Conservation (phyloP, 371 early-diverging fungal genomes). For the Fennellomyces sp. region DNA sequence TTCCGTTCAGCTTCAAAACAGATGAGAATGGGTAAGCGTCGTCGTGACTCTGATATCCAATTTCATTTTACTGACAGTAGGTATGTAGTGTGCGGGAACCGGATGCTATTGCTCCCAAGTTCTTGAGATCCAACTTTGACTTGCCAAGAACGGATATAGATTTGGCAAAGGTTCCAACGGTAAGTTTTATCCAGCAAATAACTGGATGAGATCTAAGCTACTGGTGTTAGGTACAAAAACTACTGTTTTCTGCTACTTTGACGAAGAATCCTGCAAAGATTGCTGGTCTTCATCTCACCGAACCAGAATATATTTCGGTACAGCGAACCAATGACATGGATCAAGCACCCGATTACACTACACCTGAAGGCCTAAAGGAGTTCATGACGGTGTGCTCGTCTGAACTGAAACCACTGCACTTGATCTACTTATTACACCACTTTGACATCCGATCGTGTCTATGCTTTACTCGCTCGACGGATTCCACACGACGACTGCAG, state of each 20-base stretch:
- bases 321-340: slow-evolving; percentile 46
- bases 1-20: slow-evolving; percentile 23
- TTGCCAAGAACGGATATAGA: slow-evolving; percentile 58
- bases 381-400: slow-evolving; percentile 64
- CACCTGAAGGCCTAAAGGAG: slow-evolving; percentile 73
- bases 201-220: background rate
- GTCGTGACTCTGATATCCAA: too few relatives aligned
- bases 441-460: slow-evolving; percentile 68
- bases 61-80: background rate
- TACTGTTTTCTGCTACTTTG: slow-evolving; percentile 93
- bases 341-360: slow-evolving; percentile 52
- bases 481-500: slow-evolving; percentile 80
- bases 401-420: slow-evolving; percentile 74
- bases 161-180: slow-evolving; percentile 55
- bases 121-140: slow-evolving; percentile 41
- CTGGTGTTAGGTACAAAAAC: slow-evolving; percentile 69
- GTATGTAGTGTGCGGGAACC: slow-evolving; percentile 44
- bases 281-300: slow-evolving; percentile 77
- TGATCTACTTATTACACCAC: slow-evolving; percentile 77
- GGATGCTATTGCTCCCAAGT: slow-evolving; percentile 62
- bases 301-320: slow-evolving; percentile 76
- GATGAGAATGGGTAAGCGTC: slow-evolving; percentile 27
- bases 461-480: slow-evolving; percentile 89
- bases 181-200: too few relatives aligned
- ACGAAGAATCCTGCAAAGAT: slow-evolving; percentile 93